phyloP scores from a whole-genome alignment of 2,329 filamentous ascomycete genomes.

The Magnaporthiopsis incrustans region DNA sequence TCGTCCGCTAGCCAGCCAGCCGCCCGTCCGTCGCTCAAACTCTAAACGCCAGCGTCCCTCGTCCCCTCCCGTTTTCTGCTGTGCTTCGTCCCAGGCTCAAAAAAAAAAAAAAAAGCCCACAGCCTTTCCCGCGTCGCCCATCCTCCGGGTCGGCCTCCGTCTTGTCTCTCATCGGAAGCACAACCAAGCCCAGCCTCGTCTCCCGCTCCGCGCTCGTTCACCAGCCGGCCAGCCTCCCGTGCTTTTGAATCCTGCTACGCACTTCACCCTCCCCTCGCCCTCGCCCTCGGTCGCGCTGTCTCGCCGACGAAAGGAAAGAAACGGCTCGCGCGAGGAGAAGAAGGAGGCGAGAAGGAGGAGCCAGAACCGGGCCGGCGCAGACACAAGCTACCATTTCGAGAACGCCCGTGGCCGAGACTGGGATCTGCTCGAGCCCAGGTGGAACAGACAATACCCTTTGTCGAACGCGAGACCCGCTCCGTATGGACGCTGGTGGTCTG shows the following conservation, averaged over 20 bases:
- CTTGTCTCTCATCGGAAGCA: neutral
- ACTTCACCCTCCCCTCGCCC: neutral
- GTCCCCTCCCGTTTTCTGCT: neutral
- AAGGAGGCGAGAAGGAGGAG: neutral
- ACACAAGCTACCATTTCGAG: neutral
- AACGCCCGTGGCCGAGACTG: neutral
- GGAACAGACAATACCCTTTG: slow-evolving; percentile 1
- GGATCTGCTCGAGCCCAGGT: neutral
- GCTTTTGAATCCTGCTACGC: neutral
- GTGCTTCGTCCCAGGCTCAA: neutral
- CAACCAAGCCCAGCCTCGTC: neutral
- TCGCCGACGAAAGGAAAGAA: neutral
- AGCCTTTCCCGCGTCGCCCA: neutral
- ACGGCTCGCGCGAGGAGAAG: neutral
- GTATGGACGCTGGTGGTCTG: slow-evolving; percentile 2
- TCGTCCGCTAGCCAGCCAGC: neutral
- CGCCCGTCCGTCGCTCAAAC: neutral
- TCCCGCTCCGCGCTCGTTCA: neutral
- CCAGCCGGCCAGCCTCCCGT: neutral
- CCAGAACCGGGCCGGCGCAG: neutral
- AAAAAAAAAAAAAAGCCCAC: neutral
- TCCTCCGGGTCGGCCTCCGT: neutral
- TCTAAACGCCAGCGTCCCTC: slow-evolving; percentile 1
- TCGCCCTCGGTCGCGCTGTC: neutral
- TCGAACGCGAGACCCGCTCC: slow-evolving; percentile 5